phyloP scores from a whole-genome alignment of 2,329 filamentous ascomycete species.

The Teratosphaeriaceae sp. region DNA sequence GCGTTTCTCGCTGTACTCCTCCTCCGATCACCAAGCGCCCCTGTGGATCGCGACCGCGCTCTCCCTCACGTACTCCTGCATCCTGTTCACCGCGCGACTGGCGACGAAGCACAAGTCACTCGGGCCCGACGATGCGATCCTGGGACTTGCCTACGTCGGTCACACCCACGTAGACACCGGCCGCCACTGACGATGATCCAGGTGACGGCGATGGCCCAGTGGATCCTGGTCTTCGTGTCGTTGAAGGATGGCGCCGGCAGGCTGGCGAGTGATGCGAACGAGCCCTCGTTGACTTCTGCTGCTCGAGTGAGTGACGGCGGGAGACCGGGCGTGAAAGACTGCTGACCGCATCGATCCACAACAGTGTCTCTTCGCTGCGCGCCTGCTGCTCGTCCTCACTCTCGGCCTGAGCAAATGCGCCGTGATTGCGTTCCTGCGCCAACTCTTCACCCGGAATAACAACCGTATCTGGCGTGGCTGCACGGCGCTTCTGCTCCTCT shows the following conservation, averaged over 20 bases:
- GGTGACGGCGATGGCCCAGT: too few species aligned
- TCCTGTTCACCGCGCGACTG: conserved; percentile 10
- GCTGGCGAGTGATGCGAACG: not conserved
- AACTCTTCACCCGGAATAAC: conserved; percentile 17
- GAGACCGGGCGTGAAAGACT: too few species aligned
- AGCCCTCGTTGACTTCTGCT: not conserved
- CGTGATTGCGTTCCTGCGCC: conserved; percentile 17
- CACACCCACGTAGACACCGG: too few species aligned
- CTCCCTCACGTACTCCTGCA: conserved; percentile 11
- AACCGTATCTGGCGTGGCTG: not conserved
- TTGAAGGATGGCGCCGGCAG: not conserved
- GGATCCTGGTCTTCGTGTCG: not conserved
- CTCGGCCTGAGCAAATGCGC: conserved; percentile 17
- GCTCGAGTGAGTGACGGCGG: not conserved
- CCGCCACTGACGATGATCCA: too few species aligned
- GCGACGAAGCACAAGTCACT: conserved; percentile 12
- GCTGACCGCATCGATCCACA: not conserved
- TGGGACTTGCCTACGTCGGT: conserved; percentile 9
- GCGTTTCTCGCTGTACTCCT: conserved; percentile 2
- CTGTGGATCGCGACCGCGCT: conserved; percentile 15
- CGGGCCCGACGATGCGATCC: conserved; percentile 14
- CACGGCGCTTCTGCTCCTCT: not conserved
- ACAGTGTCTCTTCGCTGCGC: conserved; percentile 15
- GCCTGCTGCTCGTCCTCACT: conserved; percentile 15
- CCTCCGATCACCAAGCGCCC: conserved; percentile 12